These are phyloP conservation scores for Solanum ossicruentum DNA, from an alignment of 257 asterid genomes.

Conservation along the genomic window DNA sequence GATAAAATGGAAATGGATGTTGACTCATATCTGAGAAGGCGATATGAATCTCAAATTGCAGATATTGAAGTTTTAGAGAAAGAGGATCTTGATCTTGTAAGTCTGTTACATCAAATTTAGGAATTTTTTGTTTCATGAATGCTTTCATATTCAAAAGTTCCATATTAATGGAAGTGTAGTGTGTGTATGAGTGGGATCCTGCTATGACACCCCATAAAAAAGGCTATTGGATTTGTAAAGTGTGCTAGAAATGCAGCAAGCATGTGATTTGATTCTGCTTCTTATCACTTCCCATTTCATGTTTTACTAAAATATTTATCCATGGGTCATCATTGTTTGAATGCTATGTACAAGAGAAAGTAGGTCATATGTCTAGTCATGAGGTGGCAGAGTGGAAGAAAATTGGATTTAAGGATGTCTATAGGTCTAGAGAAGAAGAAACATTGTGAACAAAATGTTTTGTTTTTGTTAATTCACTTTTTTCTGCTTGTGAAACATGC, in stretches of 20 bases:
- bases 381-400: neutral
- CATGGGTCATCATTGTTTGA: neutral
- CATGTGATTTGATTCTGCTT: neutral
- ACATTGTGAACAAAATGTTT: neutral
- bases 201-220: neutral
- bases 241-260: neutral
- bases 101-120: slow-evolving; percentile 7
- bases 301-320: neutral
- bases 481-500: neutral
- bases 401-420: neutral
- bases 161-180: neutral
- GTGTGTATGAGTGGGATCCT: neutral
- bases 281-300: neutral
- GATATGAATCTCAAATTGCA: slow-evolving; percentile 85
- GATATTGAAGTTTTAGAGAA: slow-evolving; percentile 72
- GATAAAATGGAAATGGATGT: slow-evolving; percentile 92
- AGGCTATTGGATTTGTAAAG: neutral
- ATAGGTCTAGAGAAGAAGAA: neutral
- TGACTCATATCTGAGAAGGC: slow-evolving; percentile 87
- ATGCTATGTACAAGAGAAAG: neutral
- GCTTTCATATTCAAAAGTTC: neutral
- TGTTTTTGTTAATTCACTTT: neutral
- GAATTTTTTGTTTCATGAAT: neutral
- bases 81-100: slow-evolving; percentile 93
- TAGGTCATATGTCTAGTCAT: neutral